Base-by-base conservation (phyloP, 352 stramenopile species). In the Globisporangium radiosum region DNA sequence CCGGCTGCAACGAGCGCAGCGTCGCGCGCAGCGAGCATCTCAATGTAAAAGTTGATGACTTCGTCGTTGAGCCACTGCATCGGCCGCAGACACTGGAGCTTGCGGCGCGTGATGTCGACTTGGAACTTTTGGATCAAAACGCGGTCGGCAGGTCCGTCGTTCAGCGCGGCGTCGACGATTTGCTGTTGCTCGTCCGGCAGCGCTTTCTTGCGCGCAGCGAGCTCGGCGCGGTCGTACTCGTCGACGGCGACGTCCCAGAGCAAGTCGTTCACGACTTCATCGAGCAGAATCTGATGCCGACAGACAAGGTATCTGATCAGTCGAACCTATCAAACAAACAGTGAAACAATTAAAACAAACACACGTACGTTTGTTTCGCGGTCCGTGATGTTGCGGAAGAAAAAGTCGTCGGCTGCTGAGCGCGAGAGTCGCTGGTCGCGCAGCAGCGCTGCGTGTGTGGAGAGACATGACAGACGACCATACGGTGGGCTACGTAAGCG, bases 21-120 rank as follows among this genome's bases (percentile, higher is more conserved):
- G 52, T 94, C 84, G 40, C 83, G 80, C 47, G 92, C 81, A 17
- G 62, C 79, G 51, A 94, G 75, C 66, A 94, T 54, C 61, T 93
- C 73, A 62, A 92, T 85, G 62, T 83, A 94, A 76, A 94, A 94
- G 60, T 94, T 94, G 60, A 94, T 92, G 54, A 90, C 80, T 73
- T 90, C 85, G 52, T 94, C 85, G 57, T 94, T 94, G 39, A 94
- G 66, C 85, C 85, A 94, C 51, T 72, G 66, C 36, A 67, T 47
- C 8, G 83, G 83, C 15, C 85, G 68, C 43, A 94, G 66, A 45
- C 81, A 90, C 57, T 91, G 81, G 61, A 94, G 60, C 43, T 87
- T 75, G 49, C 72, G 70, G 7, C 85, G 81, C 11, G 78, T 90
- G 59, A 94, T 86, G 40, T 87, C 79, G 15, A 92, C 80, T 38